Evolutionary conservation across 2,329 filamentous ascomycete genomes (phyloP).

Genomic region (Aspergillus pseudoviridinutans): DNA sequence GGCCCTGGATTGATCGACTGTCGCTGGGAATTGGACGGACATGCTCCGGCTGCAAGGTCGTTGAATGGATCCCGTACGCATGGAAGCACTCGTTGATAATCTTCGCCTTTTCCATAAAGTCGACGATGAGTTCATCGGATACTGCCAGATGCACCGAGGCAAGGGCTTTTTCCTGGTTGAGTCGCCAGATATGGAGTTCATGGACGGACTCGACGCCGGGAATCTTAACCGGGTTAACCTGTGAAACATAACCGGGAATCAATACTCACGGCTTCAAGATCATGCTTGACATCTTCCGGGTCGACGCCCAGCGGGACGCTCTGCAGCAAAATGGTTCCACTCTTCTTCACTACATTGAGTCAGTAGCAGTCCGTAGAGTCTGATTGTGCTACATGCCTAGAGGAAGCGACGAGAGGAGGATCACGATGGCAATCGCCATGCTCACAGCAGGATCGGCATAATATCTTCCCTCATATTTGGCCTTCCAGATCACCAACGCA

Average conservation of each 20-base stretch:
- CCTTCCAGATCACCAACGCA: constrained; percentile 63
- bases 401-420: constrained; percentile 53
- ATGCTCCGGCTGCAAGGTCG: constrained; percentile 63
- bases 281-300: constrained; percentile 60
- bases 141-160: constrained; percentile 66
- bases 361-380: too few species aligned
- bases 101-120: constrained; percentile 60
- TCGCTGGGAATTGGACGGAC: background rate
- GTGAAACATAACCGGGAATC: constrained; percentile 6
- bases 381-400: background rate
- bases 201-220: constrained; percentile 61
- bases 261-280: constrained; percentile 56
- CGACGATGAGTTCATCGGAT: constrained; percentile 50
- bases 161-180: constrained; percentile 64
- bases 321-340: constrained; percentile 59
- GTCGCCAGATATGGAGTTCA: constrained; percentile 67
- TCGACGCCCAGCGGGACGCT: constrained; percentile 59
- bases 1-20: background rate
- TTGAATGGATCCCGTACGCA: constrained; percentile 66
- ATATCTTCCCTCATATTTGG: constrained; percentile 52
- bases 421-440: constrained; percentile 65
- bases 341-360: background rate
- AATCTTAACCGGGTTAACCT: constrained; percentile 41
- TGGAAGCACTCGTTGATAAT: constrained; percentile 64
- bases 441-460: constrained; percentile 68